These are phyloP conservation scores for Beauveria bassiana DNA, from an alignment of 2,329 filamentous ascomycete species.

Conservation along the genomic window DNA sequence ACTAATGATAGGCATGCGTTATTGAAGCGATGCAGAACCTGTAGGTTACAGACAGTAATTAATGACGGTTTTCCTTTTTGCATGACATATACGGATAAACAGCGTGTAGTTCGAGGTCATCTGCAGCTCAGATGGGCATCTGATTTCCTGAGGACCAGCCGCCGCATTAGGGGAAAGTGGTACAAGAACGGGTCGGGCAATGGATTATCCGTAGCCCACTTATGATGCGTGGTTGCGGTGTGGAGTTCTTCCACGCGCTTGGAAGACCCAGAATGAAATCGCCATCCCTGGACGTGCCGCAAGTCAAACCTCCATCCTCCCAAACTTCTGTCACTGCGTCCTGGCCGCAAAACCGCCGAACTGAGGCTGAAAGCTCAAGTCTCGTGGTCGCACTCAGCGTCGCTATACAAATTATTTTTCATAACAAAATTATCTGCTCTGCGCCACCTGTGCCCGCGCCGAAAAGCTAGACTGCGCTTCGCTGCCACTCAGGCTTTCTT, in stretches of 20 bases:
- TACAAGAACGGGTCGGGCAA: background rate
- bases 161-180: no score
- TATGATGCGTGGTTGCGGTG: constrained; percentile 10
- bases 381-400: background rate
- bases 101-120: background rate
- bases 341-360: background rate
- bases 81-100: background rate
- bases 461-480: background rate
- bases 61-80: background rate
- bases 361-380: background rate
- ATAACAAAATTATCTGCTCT: background rate
- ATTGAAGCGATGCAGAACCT: background rate
- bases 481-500: constrained; percentile 3
- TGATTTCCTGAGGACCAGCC: no score
- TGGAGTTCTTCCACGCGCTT: constrained; percentile 11
- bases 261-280: constrained; percentile 7
- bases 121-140: no score
- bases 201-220: constrained; percentile 7
- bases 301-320: background rate
- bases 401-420: background rate
- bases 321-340: background rate
- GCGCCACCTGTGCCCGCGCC: constrained; percentile 7
- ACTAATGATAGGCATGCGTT: background rate
- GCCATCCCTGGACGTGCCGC: constrained; percentile 11
- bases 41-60: constrained; percentile 15